A percentile compares a stretch with the other conserved stretches of the same genome.
Evolutionary conservation across 2,329 filamentous ascomycete genomes (phyloP).

Genomic region (Aspergillus sp.): DNA sequence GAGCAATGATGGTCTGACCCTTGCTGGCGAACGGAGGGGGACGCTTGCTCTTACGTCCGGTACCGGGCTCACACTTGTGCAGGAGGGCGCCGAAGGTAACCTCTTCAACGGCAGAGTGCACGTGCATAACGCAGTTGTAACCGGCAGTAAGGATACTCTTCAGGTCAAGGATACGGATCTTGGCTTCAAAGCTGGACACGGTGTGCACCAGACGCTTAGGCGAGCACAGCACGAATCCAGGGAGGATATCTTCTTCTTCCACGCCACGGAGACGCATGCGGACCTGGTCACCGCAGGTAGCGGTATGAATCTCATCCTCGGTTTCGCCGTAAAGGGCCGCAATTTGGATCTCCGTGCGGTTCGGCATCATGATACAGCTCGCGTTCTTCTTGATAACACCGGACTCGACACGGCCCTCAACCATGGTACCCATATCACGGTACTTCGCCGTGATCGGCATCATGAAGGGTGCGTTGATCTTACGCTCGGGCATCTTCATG

Average conservation of each 20-base stretch:
- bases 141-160: conserved; percentile 92
- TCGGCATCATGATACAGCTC: conserved; percentile 91
- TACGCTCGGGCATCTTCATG: conserved; percentile 91
- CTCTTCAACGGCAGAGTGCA: conserved; percentile 96
- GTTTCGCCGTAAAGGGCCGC: conserved; percentile 90
- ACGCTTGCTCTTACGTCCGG: conserved; percentile 86
- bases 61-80: conserved; percentile 95
- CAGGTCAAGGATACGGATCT: conserved; percentile 91
- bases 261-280: conserved; percentile 88
- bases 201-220: conserved; percentile 91
- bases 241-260: conserved; percentile 95
- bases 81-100: conserved; percentile 85
- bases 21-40: conserved; percentile 84
- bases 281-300: conserved; percentile 91
- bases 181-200: conserved; percentile 86
- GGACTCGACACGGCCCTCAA: conserved; percentile 96
- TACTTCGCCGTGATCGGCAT: conserved; percentile 98
- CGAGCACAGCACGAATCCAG: conserved; percentile 94
- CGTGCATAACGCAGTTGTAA: conserved; percentile 97
- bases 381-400: conserved; percentile 90
- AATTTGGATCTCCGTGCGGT: conserved; percentile 76
- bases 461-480: conserved; percentile 98
- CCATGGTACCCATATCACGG: conserved; percentile 93
- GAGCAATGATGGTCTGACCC: conserved; percentile 83
- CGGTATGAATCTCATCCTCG: conserved; percentile 81